Evolutionary conservation across 192 early-diverging fungal genomes (phyloP).

Genomic region (Entomortierella lignicola): DNA sequence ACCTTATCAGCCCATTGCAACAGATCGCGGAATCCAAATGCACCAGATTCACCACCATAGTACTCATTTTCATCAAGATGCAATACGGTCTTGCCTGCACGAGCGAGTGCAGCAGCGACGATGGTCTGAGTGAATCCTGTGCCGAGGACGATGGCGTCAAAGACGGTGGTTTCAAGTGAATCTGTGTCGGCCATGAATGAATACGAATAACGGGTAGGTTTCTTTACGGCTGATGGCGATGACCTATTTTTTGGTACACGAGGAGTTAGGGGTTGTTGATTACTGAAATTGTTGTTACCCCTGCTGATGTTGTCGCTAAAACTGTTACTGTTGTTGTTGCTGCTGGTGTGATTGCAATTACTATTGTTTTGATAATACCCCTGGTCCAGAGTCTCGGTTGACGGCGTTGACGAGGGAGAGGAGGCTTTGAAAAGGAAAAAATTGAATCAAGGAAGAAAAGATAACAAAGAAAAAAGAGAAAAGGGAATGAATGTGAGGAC

Average conservation of each 20-base stretch:
- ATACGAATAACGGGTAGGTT: conserved; percentile 38
- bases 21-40: conserved; percentile 65
- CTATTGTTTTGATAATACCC: background rate
- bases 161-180: conserved; percentile 61
- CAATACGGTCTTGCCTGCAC: conserved; percentile 75
- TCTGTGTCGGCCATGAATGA: conserved; percentile 54
- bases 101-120: conserved; percentile 79
- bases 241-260: conserved; percentile 5
- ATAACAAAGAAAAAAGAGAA: background rate
- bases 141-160: conserved; percentile 87
- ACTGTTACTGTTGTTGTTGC: background rate
- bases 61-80: conserved; percentile 84
- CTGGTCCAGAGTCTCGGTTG: conserved; percentile 9
- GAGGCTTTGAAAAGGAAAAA: background rate
- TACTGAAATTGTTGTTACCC: background rate
- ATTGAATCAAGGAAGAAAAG: background rate
- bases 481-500: background rate
- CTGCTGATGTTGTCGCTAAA: background rate
- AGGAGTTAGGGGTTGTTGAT: background rate
- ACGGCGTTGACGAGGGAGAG: background rate
- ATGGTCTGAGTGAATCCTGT: conserved; percentile 88
- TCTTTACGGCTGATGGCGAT: background rate
- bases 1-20: conserved; percentile 56
- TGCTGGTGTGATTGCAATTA: background rate
- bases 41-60: conserved; percentile 82